Conservation (phyloP, 306 rosid genomes). For the Quercus suber region DNA sequence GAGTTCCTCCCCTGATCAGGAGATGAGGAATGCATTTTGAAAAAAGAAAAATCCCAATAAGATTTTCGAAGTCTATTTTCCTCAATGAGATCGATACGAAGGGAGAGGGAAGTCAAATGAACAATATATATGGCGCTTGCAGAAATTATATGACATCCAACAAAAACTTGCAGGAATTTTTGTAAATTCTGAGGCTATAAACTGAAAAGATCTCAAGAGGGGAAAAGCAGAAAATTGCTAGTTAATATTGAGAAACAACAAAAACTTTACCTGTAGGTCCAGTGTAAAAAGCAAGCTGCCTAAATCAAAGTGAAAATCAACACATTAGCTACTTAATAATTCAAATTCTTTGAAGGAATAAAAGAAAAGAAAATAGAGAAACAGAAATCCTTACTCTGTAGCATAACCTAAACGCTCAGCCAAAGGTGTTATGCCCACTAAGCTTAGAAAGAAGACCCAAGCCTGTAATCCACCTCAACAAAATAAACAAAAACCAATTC, state of each 20-base stretch:
- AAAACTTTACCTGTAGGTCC: slow-evolving; percentile 69
- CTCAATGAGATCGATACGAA: neutral
- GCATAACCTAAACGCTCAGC: slow-evolving; percentile 94
- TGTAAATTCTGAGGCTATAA: neutral
- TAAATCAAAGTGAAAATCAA: slow-evolving; percentile 29
- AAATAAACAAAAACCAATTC: slow-evolving; percentile 22
- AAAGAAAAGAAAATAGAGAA: neutral
- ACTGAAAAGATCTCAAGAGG: neutral
- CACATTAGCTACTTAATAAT: slow-evolving; percentile 21
- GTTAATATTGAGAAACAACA: neutral
- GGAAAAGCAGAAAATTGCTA: neutral
- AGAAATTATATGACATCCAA: neutral
- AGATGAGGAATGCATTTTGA: neutral
- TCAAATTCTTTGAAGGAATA: neutral
- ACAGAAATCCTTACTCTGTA: slow-evolving; percentile 61
- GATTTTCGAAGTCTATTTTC: neutral
- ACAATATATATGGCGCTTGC: neutral
- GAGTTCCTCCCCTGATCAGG: neutral
- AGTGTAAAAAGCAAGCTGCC: slow-evolving; percentile 85
- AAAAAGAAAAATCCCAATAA: neutral
- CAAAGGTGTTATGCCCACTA: slow-evolving; percentile 75
- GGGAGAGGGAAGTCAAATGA: neutral
- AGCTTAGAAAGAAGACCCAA: slow-evolving; percentile 72
- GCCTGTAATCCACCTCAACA: slow-evolving; percentile 48
- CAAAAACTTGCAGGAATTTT: neutral